phyloP scores from a whole-genome alignment of 352 stramenopile genomes.

The Blastocystis hominis region DNA sequence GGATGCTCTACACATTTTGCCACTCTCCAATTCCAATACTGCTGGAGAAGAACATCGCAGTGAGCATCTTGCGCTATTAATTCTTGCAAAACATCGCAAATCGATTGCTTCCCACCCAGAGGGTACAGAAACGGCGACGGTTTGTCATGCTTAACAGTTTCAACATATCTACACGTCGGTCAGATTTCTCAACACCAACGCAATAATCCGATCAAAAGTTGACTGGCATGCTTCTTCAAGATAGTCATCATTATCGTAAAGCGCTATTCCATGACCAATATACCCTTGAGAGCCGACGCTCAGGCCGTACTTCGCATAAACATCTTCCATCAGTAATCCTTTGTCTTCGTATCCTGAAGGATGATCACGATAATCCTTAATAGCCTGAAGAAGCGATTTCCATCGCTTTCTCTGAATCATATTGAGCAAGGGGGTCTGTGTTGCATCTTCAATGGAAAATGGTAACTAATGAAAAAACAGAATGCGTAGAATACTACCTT shows the following conservation, averaged over 20 bases:
- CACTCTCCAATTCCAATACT: not conserved
- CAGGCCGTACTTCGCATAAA: constrained; percentile 94
- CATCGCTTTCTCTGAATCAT: constrained; percentile 99
- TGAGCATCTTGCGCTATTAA: not conserved
- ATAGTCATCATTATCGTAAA: constrained; percentile 72
- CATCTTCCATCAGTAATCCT: constrained; percentile 87
- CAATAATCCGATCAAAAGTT: constrained; percentile 67
- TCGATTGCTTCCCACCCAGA: not conserved
- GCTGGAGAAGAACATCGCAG: constrained; percentile 28
- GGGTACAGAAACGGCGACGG: constrained; percentile 29
- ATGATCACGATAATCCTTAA: constrained; percentile 73
- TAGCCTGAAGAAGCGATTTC: constrained; percentile 79
- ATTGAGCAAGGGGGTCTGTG: constrained; percentile 88
- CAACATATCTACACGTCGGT: not conserved
- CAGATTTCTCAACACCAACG: not conserved
- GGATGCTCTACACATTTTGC: not conserved
- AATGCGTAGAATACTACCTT: constrained; percentile 89
- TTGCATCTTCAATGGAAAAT: constrained; percentile 86
- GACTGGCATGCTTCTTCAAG: constrained; percentile 77
- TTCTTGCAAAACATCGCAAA: not conserved
- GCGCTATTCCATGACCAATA: constrained; percentile 96
- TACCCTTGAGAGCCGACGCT: constrained; percentile 94
- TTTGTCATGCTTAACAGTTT: not conserved
- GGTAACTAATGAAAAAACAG: constrained; percentile 98
- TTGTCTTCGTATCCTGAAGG: constrained; percentile 56